Base-by-base conservation (phyloP, 306 rosid species). In the Cyamopsis tetragonoloba region DNA sequence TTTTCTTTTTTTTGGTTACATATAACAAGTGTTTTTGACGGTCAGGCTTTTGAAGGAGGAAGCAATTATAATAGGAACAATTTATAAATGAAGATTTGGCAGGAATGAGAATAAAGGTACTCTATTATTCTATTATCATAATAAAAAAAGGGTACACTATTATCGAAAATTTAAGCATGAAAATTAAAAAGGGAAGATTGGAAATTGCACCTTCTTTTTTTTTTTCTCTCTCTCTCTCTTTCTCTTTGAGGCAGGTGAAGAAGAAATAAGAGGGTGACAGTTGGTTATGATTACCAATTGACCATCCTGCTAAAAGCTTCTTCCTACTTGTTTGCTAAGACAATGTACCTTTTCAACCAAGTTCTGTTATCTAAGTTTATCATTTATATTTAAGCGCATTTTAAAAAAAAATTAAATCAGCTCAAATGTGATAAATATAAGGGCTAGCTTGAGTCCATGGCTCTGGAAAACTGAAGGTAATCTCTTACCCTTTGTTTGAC, bases 201-300 rank as follows among this genome's bases (percentile, higher is more conserved):
- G 75, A 68, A 75, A 75, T 75, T 59, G 75, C 58, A 75, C 41
- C 80, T 75, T 75, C 48, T 24, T 57, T 44, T 2, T 23, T 34
- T n/a, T n/a, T n/a, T n/a, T n/a, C n/a, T n/a, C n/a, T n/a, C n/a
- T n/a, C n/a, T n/a, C n/a, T n/a, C n/a, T 55, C 11, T 44, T 47
- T 62, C 2, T 66, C 10, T 28, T 3, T 43, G 32, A 23, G 44
- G 61, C 61, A 65, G 60, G 56, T 65, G 42, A 61, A 43, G 7
- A 4, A 7, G 23, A 31, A 59, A 19, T 49, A 76, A 28, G 32
- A 34, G 27, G 65, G 39, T 41, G 41, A 68, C 38, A n/a, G 18
- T n/a, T 59, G 47, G 49, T 60, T 51, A 76, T 60, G 66, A 76
- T 76, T 41, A 68, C 31, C 35, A 24, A 26, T 66, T 44, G 56